Evolutionary conservation across 495 filamentous ascomycete species (phyloP), one percentile per base, ranked within the genome.

Genomic region (Aspergillus kassunensis): DNA sequence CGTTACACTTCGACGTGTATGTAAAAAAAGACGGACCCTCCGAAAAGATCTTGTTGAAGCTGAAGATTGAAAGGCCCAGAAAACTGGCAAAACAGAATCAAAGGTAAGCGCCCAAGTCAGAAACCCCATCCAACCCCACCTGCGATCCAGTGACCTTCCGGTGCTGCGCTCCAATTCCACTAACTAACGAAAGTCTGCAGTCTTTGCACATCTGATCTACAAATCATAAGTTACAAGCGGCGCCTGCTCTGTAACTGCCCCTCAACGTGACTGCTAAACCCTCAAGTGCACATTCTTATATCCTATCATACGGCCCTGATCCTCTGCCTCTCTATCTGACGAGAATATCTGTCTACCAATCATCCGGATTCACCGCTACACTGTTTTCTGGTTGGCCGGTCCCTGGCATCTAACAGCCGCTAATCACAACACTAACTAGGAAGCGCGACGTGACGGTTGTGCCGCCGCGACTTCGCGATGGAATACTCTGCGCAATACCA

Each of bases 401-500:
- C 59, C 56, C 54, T 56, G 55, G 52, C 58, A 56, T 51, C 50
- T 46, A 42, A 42, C 43, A 35, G 54, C 43, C 47, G 49, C 58
- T 53, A 61, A 67, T 59, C 57, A 56, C 65, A 19, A 34, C 47
- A 50, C 56, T 41, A 52, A 55, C 49, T 56, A 29, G 53, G 47
- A 61, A 56, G 64, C 62, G 66, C 64, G 66, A 69, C 68, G 66
- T 65, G 66, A 69, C 68, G 53, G 59, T 54, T 54, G 51, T 43
- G 43, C 62, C 54, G 45, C 55, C 59, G 51, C 49, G 51, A 49
- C 45, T 53, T 50, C 60, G 77, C 60, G 59, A 80, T 81, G 78
- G 78, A 81, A 61, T 81, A 80, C 51, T 68, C 74, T 52, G 64
- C 74, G 43, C 77, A 80, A 59, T 77, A 78, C 65, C 78, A 79